Conservation (phyloP, 257 asterid genomes). For the Fraxinus excelsior region DNA sequence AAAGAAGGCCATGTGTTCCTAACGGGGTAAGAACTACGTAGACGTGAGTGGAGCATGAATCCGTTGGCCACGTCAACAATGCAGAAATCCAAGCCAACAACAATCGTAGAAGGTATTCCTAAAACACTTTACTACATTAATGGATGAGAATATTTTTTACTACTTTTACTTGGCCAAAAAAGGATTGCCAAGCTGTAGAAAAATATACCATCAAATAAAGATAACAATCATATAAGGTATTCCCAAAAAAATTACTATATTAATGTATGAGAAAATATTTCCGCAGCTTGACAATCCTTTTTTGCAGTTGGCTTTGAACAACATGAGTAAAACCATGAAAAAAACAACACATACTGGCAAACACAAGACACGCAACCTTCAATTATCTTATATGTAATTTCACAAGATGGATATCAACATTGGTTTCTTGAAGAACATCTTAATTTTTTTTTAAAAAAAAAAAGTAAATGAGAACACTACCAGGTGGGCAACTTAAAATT, state of each 20-base stretch:
- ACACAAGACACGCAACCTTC: not conserved
- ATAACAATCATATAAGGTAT: not conserved
- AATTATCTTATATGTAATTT: not conserved
- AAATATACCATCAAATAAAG: too few species aligned
- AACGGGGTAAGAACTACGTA: too few species aligned
- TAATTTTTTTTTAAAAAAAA: not conserved
- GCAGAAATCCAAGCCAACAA: too few species aligned
- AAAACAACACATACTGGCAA: not conserved
- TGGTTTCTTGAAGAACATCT: not conserved
- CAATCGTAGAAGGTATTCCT: too few species aligned
- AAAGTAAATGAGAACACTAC: conserved; percentile 10
- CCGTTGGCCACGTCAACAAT: too few species aligned
- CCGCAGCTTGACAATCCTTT: not conserved
- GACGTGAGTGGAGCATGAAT: too few species aligned
- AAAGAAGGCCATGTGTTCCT: too few species aligned
- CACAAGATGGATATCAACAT: not conserved
- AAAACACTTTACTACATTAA: too few species aligned
- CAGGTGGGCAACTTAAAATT: not conserved
- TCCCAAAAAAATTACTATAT: not conserved
- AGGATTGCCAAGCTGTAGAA: too few species aligned
- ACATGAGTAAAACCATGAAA: not conserved
- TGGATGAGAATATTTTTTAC: too few species aligned
- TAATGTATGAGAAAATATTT: not conserved
- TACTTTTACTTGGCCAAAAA: too few species aligned
- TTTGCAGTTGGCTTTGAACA: not conserved